Evolutionary conservation across 108 stramenopile genomes (phyloP), one percentile per base, ranked within the genome.

Genomic region (Cyclostephanos tholiformis): DNA sequence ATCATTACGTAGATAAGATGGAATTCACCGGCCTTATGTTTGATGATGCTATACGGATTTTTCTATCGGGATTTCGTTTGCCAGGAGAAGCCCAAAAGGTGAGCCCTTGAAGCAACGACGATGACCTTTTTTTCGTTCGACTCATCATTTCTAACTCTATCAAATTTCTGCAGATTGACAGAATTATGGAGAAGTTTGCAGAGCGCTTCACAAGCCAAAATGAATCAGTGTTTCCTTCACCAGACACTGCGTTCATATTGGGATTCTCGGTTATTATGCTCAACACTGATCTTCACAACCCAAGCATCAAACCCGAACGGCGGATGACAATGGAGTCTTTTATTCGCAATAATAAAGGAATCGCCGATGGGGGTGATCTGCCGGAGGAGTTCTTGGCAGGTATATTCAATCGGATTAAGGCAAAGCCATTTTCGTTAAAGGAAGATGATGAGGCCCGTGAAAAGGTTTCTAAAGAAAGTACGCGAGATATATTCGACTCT

Each of bases 171-270:
- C 44, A 95, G 85, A 99, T 99, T 84, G 99, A 99, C 72, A 93
- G 99, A 38, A 99, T 99, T 52, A 99, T 99, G 98, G 99, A 99
- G 73, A 98, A 97, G 69, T 99, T 99, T 76, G 99, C 99, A 10
- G 98, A 98, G 77, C 85, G 88, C 26, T 99, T 89, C 80, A 97
- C 90, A 30, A 62, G 68, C 56, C 93, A 97, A 72, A 97, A 97
- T 82, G 65, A 69, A 10, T 85, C 87, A 22, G 95, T 96, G 4
- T 99, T 99, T 72, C 94, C 98, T 13, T 94, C 90, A 6, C 98
- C 98, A 17, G 99, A 99, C 81, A 97, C 97, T 43, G 98, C 98
- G 0, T 99, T 99, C 74, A 97, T 99, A 60, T 86, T 99, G 19
- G 98, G 96, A 17, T 99, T 99, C 81, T 97, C 98, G 12, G 96